Evolutionary conservation across 2,329 filamentous ascomycete genomes (phyloP).

Genomic region (Sporothrix variecibatus): DNA sequence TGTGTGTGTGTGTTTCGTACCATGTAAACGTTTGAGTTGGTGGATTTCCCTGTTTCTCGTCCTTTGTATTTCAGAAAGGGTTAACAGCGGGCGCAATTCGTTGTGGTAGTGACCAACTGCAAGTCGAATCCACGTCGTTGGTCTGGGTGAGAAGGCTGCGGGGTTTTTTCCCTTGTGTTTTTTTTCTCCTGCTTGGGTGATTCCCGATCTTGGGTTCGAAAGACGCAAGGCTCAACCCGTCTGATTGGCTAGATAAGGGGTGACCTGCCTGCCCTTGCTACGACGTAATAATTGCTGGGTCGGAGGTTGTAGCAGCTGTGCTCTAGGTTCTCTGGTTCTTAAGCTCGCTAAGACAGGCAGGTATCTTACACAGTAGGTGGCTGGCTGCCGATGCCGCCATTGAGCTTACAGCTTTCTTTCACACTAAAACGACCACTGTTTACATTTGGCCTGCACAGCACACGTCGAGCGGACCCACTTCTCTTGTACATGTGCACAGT

Average conservation of each 20-base stretch:
- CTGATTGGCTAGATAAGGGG: constrained; percentile 23
- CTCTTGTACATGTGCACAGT: neutral
- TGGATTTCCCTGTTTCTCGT: neutral
- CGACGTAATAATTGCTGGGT: neutral
- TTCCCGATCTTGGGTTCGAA: neutral
- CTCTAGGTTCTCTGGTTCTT: no score
- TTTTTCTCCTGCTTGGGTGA: neutral
- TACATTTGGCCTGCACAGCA: neutral
- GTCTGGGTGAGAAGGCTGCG: constrained; percentile 15
- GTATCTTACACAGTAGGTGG: no score
- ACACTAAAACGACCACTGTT: neutral
- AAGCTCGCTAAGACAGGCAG: no score
- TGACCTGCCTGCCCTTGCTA: neutral
- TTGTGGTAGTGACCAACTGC: neutral
- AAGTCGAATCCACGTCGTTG: neutral
- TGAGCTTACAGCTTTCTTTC: neutral
- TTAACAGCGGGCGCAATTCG: neutral
- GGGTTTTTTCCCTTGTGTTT: constrained; percentile 23
- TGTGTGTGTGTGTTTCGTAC: neutral
- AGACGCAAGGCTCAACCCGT: neutral
- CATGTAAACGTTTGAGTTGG: neutral
- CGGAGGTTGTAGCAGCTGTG: neutral
- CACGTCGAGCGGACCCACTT: neutral
- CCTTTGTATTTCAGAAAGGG: neutral
- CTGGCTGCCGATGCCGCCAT: neutral